Evolutionary conservation across 1,284 basidiomycete species (phyloP).

Genomic region (Ustilago lituana): DNA sequence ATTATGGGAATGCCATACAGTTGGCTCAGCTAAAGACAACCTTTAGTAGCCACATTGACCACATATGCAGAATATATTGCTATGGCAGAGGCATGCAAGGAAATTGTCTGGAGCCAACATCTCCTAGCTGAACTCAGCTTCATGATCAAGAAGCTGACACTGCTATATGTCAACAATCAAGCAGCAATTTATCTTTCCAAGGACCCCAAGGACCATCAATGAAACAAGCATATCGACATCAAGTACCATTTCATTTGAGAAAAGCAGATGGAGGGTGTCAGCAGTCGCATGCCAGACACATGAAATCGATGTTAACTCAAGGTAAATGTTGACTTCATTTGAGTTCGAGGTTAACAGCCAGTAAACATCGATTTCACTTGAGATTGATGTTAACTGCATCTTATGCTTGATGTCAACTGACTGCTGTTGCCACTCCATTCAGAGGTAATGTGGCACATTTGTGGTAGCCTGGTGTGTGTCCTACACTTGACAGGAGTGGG

Average conservation of each 20-base stretch:
- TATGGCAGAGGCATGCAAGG: neutral
- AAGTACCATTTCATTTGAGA: conserved; percentile 1
- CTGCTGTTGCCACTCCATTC: too few relatives aligned
- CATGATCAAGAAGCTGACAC: neutral
- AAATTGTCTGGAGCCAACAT: neutral
- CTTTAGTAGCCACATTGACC: neutral
- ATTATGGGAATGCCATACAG: neutral
- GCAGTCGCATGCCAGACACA: too few relatives aligned
- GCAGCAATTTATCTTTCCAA: neutral
- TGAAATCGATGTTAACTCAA: too few relatives aligned
- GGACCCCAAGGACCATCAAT: neutral
- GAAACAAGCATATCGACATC: neutral
- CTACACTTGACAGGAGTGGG: too few relatives aligned
- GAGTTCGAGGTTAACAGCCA: too few relatives aligned
- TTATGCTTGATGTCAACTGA: too few relatives aligned
- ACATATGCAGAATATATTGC: neutral
- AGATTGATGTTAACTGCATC: too few relatives aligned
- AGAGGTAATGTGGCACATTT: too few relatives aligned
- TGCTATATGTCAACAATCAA: neutral
- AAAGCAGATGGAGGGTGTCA: neutral
- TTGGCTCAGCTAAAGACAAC: neutral
- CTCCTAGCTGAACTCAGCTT: neutral
- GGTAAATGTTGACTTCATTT: too few relatives aligned
- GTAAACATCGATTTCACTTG: too few relatives aligned
- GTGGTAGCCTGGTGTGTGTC: too few relatives aligned